phyloP scores from a whole-genome alignment of 1,139 yeast genomes.

The Schwanniomyces etchellsii region DNA sequence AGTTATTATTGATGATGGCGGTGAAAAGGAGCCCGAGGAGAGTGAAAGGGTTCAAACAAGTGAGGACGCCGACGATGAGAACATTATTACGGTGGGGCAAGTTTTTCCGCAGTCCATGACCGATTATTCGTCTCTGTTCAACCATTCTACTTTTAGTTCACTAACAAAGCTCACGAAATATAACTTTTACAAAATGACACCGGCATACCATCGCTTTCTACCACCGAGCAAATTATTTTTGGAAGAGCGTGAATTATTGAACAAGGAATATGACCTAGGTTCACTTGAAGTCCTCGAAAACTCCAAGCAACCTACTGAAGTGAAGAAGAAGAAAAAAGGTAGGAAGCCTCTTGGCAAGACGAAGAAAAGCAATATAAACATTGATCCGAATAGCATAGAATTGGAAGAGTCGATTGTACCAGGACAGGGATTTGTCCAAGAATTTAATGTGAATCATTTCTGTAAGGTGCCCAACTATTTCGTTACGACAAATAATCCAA shows the following conservation, averaged over 20 bases:
- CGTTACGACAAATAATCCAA: constrained; percentile 19
- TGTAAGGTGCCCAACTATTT: constrained; percentile 43
- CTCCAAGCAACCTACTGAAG: constrained; percentile 4
- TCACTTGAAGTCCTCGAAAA: constrained; percentile 12
- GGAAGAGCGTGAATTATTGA: constrained; percentile 26
- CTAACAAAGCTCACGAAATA: constrained; percentile 31
- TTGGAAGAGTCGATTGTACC: constrained; percentile 37
- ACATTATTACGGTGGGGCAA: constrained; percentile 28
- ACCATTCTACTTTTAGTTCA: constrained; percentile 32
- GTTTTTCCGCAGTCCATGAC: constrained; percentile 38
- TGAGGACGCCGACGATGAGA: constrained; percentile 6
- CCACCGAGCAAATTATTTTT: constrained; percentile 25
- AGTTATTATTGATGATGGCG: constrained; percentile 10
- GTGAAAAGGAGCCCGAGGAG: constrained; percentile 3
- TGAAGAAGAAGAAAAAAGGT: constrained; percentile 8
- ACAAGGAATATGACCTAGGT: constrained; percentile 23
- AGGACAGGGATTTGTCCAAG: constrained; percentile 43
- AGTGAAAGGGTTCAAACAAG: constrained; percentile 2
- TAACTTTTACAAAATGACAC: constrained; percentile 25
- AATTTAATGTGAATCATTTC: constrained; percentile 35
- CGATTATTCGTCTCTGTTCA: constrained; percentile 23
- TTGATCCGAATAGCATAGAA: constrained; percentile 38
- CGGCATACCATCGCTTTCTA: constrained; percentile 15
- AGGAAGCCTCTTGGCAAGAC: constrained; percentile 27
- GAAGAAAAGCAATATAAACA: constrained; percentile 25